A percentile compares a stretch with the other conserved stretches of the same genome.
These are phyloP conservation scores for Plasmodium inui DNA, from an alignment of 169 alveolate genomes.

Conservation along the genomic window DNA sequence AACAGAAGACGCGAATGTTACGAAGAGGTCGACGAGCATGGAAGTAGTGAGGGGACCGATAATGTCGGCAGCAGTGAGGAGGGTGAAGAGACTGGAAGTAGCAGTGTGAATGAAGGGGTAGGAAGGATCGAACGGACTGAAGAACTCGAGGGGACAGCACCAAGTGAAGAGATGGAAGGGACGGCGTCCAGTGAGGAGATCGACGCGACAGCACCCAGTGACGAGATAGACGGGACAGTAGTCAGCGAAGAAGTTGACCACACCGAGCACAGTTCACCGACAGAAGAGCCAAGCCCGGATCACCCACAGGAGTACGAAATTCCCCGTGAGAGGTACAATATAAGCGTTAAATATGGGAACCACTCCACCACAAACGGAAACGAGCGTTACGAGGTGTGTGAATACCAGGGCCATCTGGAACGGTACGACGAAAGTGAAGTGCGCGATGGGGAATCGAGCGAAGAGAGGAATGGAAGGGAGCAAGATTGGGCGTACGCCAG, in stretches of 20 bases:
- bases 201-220: background rate
- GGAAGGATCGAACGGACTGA: background rate
- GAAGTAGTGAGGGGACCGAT: background rate
- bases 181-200: background rate
- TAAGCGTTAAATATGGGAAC: background rate
- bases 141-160: background rate
- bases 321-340: background rate
- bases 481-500: background rate
- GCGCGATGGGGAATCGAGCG: background rate
- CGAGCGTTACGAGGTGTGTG: background rate
- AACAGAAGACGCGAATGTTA: background rate
- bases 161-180: background rate
- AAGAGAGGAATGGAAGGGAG: background rate
- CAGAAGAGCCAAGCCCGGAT: background rate
- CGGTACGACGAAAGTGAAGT: slow-evolving; percentile 1
- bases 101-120: background rate
- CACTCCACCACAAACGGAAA: background rate
- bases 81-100: background rate
- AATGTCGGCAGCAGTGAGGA: background rate
- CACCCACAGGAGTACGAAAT: background rate
- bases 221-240: background rate
- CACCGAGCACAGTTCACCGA: background rate
- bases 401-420: slow-evolving; percentile 11
- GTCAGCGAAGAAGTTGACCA: background rate
- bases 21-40: background rate